Base-by-base conservation (phyloP, 805 yeast genomes). In the Suhomyces kilbournensis region DNA sequence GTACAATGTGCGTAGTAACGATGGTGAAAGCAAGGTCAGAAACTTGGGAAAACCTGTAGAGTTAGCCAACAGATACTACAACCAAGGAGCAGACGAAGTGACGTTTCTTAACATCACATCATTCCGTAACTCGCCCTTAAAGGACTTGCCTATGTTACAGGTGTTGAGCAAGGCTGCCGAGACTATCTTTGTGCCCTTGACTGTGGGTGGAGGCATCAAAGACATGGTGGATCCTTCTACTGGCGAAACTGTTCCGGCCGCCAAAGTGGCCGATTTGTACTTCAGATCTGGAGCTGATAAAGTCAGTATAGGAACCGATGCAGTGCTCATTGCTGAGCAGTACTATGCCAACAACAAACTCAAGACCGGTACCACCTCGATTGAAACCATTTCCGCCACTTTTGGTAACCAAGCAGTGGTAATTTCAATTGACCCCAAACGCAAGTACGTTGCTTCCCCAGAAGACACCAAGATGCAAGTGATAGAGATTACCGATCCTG, bases 361-460 rank as follows among this genome's bases (percentile, higher is more conserved):
- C 32, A 83, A 86, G 45, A 78, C 81, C 44, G 99, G 99, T 0
- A 77, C 73, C 2, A 79, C 96, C 0, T 97, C 99, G 22, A 93
- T 94, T 59, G 99, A 94, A 71, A 86, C 96, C 0, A 94, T 94
- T 25, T 90, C 97, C 1, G 79, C 81, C 40, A 88, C 96, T 0
- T 94, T 93, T 69, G 99, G 99, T 52, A 87, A 83, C 19, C 99
- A 94, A 71, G 99, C 99, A 0, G 99, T 94, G 6, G 98, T 94
- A 5, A 92, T 94, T 12, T 92, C 97, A 0, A 96, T 94, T n/a
- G 99, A 94, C 69, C 99, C 99, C 35, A 94, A 89, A 63, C 80
- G 97, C 56, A 86, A 81, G 20, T 94, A 90, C 63, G 85, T 93
- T 2, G n/a, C 61, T 6, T 71, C 77, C 15, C 94, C 96, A 3